Conservation (phyloP, 495 filamentous ascomycete genomes). For the Friedmanniomyces simplex region DNA sequence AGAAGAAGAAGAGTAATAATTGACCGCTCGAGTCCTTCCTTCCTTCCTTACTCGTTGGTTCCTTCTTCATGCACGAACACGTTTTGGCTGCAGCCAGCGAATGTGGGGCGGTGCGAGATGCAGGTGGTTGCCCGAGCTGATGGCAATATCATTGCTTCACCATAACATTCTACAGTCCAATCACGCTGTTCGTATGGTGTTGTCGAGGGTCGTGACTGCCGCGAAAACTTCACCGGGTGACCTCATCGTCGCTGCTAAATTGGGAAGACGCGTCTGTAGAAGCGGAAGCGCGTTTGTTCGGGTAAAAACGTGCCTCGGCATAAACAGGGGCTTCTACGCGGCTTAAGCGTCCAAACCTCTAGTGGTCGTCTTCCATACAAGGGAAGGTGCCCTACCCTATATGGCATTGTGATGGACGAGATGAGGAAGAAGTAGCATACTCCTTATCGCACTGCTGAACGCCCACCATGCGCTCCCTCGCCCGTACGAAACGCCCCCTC, state of each 20-base stretch:
- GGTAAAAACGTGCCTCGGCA: neutral
- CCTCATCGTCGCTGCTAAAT: neutral
- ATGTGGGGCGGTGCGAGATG: neutral
- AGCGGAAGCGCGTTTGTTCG: neutral
- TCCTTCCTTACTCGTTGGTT: no score
- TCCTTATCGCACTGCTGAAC: neutral
- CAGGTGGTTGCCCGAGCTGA: neutral
- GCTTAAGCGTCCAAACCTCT: neutral
- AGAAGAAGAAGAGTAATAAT: no score
- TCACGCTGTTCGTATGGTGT: neutral
- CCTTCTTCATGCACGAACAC: neutral
- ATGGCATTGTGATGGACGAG: neutral
- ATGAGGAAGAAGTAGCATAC: neutral
- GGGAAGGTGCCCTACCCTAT: no score
- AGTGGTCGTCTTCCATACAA: no score
- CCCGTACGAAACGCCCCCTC: neutral
- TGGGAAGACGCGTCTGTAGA: conserved; percentile 2
- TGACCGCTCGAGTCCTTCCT: neutral
- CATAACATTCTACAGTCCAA: neutral
- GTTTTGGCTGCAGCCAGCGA: neutral
- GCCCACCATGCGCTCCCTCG: neutral
- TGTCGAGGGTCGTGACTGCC: neutral
- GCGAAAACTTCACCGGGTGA: neutral
- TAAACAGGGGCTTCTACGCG: neutral
- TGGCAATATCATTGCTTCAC: neutral